Conservation (phyloP, 805 yeast genomes). For the Saturnispora sekii region DNA sequence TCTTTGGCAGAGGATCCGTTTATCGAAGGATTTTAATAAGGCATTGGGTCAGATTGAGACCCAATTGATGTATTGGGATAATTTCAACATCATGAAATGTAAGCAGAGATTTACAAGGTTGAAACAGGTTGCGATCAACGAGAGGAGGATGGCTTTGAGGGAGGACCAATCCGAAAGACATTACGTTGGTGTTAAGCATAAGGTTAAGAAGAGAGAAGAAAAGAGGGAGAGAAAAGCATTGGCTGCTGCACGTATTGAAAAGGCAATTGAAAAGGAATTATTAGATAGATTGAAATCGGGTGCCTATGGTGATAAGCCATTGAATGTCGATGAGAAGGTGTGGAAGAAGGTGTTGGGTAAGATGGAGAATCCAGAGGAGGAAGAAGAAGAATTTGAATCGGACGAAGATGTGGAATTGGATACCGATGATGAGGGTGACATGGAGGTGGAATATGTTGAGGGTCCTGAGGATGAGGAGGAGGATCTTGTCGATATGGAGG, state of each 20-base stretch:
- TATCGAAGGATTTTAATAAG: conserved; percentile 79
- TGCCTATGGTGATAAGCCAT: conserved; percentile 96
- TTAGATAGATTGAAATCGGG: conserved; percentile 93
- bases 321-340: conserved; percentile 90
- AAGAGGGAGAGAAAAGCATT: conserved; percentile 94
- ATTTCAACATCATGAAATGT: conserved; percentile 82
- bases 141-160: conserved; percentile 82
- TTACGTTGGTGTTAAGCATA: conserved; percentile 85
- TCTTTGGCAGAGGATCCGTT: conserved; percentile 89
- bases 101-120: conserved; percentile 91
- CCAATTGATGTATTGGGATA: conserved; percentile 86
- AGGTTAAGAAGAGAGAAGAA: conserved; percentile 89
- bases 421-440: conserved; percentile 54
- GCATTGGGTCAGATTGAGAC: conserved; percentile 86
- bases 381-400: conserved; percentile 82
- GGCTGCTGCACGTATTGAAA: conserved; percentile 93
- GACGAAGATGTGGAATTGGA: conserved; percentile 51
- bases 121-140: conserved; percentile 92
- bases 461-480: conserved; percentile 87
- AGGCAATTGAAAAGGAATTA: conserved; percentile 91
- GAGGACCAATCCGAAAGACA: conserved; percentile 77
- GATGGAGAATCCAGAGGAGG: conserved; percentile 45
- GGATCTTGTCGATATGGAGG: conserved; percentile 87
- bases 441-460: conserved; percentile 81
- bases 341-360: conserved; percentile 90